These are phyloP conservation scores for Closterium sp. DNA, from an alignment of 139 green algal genomes.

Conservation along the genomic window DNA sequence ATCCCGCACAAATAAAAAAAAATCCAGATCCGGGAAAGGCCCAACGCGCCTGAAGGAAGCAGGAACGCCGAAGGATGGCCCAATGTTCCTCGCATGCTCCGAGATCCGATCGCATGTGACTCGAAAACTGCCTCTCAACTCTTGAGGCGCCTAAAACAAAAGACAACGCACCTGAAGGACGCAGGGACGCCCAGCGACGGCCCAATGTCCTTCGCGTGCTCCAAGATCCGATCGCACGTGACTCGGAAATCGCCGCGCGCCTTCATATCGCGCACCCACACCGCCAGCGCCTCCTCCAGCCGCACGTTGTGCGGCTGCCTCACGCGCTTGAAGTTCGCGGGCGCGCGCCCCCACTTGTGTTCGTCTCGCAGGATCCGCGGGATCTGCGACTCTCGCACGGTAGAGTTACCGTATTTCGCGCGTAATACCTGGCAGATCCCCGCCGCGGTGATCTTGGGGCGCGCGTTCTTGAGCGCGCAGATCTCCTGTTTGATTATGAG, in stretches of 20 bases:
- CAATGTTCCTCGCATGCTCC: background rate
- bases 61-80: background rate
- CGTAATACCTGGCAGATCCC: background rate
- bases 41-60: too few relatives aligned
- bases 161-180: background rate
- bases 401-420: background rate
- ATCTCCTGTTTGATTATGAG: background rate
- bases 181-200: background rate
- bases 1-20: too few relatives aligned
- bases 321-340: background rate
- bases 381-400: background rate
- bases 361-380: background rate
- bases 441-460: background rate
- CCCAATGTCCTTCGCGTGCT: background rate
- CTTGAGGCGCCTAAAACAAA: too few relatives aligned
- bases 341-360: background rate
- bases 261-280: background rate
- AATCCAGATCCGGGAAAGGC: too few relatives aligned
- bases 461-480: background rate
- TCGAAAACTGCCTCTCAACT: background rate
- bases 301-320: background rate
- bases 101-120: background rate
- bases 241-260: background rate
- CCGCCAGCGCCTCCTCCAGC: background rate
- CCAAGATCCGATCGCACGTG: background rate